Evolutionary conservation across 192 early-diverging fungal genomes (phyloP).

Genomic region (Coemansia sp.): DNA sequence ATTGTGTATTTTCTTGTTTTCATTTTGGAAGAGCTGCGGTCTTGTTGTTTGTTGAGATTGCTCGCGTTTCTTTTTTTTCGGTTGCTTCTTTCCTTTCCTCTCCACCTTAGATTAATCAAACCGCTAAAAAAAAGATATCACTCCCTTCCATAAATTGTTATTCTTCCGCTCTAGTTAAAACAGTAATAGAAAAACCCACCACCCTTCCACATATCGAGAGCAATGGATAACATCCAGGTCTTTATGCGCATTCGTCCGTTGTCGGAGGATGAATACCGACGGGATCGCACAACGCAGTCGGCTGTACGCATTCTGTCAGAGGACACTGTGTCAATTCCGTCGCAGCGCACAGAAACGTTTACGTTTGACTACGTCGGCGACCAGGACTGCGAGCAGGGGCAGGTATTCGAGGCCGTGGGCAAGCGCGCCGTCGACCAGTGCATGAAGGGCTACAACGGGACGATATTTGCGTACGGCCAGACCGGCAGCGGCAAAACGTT

Average conservation of each 20-base stretch:
- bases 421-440: slow-evolving; percentile 64
- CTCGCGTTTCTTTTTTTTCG: slow-evolving; percentile 10
- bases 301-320: slow-evolving; percentile 51
- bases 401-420: slow-evolving; percentile 57
- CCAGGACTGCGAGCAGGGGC: slow-evolving; percentile 53
- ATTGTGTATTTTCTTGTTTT: not conserved
- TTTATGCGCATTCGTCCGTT: slow-evolving; percentile 60
- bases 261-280: slow-evolving; percentile 48
- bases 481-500: slow-evolving; percentile 75
- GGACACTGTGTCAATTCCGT: slow-evolving; percentile 51
- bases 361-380: slow-evolving; percentile 67
- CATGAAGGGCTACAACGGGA: slow-evolving; percentile 72
- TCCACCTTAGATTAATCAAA: not conserved
- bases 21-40: not conserved
- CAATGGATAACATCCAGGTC: slow-evolving; percentile 59
- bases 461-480: slow-evolving; percentile 75
- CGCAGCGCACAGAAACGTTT: slow-evolving; percentile 60
- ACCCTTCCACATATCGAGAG: not conserved
- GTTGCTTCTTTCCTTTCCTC: not conserved
- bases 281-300: slow-evolving; percentile 43
- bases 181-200: not conserved
- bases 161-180: not conserved
- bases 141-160: too few relatives aligned
- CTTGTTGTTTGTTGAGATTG: too few relatives aligned
- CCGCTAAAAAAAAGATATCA: too few relatives aligned